A percentile compares a stretch with the other conserved stretches of the same genome.
Conservation (phyloP, 495 filamentous ascomycete genomes). For the Podospora conica region DNA sequence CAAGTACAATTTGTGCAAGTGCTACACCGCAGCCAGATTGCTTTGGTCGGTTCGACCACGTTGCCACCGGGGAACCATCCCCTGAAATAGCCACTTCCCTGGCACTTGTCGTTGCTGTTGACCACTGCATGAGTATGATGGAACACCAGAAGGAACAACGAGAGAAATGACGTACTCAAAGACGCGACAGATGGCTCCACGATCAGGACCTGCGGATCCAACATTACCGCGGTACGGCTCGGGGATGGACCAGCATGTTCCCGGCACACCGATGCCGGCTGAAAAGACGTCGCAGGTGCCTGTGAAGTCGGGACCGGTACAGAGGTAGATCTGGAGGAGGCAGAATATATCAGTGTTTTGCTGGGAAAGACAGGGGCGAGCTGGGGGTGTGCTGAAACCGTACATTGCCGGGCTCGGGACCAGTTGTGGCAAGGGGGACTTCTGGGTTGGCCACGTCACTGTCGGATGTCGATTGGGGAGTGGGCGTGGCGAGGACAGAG, state of each 20-base stretch:
- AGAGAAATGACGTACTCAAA: neutral
- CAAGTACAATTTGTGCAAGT: neutral
- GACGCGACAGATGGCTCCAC: neutral
- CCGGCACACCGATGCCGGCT: neutral
- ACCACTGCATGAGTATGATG: neutral
- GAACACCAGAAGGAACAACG: no score
- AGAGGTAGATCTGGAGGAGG: neutral
- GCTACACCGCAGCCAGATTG: neutral
- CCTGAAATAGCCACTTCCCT: neutral
- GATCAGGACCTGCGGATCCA: neutral
- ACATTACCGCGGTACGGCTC: neutral
- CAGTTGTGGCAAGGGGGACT: neutral
- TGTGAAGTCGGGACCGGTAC: neutral
- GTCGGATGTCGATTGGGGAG: neutral
- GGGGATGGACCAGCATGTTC: neutral
- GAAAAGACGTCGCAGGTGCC: neutral
- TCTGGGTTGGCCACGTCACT: neutral
- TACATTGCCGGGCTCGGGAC: neutral
- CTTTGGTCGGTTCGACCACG: neutral
- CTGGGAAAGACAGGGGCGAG: neutral
- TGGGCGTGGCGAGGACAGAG: neutral
- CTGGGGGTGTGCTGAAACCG: neutral
- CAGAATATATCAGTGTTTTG: neutral
- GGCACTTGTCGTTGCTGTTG: neutral
- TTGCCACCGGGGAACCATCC: neutral